These are phyloP conservation scores for Erythrophleum fordii DNA, from an alignment of 306 rosid genomes.

Conservation along the genomic window DNA sequence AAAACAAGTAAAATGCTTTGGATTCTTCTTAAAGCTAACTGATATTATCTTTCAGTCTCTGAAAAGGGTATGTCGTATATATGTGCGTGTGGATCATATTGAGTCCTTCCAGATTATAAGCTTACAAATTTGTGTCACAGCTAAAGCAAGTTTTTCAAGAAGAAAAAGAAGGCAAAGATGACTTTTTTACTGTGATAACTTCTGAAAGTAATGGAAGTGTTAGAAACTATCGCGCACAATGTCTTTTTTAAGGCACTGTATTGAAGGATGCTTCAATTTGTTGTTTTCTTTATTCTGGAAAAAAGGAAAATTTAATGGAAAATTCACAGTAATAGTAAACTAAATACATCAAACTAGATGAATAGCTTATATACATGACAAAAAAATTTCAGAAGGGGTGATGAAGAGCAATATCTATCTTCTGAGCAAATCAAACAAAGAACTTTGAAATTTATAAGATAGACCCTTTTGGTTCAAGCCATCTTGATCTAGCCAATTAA, in stretches of 20 bases:
- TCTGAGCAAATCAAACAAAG: no score
- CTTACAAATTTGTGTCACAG: slow-evolving; percentile 33
- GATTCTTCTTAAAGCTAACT: no score
- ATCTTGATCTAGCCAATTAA: no score
- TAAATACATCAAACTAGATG: no score
- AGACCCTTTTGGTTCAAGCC: no score
- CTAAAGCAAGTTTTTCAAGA: neutral
- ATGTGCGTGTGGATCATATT: slow-evolving; percentile 31
- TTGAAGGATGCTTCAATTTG: neutral
- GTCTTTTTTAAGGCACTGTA: neutral
- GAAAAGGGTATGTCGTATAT: neutral
- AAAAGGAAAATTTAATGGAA: neutral
- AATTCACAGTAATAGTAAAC: neutral
- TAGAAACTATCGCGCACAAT: neutral
- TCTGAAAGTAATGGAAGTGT: no score
- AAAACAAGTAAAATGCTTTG: no score
- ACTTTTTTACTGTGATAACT: neutral
- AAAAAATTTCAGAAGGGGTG: no score
- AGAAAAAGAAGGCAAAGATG: neutral
- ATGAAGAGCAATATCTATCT: no score
- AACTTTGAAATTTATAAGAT: no score
- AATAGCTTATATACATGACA: no score
- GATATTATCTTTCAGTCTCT: slow-evolving; percentile 11
- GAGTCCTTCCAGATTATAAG: slow-evolving; percentile 29
- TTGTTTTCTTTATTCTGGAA: neutral